These are phyloP conservation scores for Liquidambar formosana DNA, from an alignment of 164 flowering plant genomes.

Conservation along the genomic window DNA sequence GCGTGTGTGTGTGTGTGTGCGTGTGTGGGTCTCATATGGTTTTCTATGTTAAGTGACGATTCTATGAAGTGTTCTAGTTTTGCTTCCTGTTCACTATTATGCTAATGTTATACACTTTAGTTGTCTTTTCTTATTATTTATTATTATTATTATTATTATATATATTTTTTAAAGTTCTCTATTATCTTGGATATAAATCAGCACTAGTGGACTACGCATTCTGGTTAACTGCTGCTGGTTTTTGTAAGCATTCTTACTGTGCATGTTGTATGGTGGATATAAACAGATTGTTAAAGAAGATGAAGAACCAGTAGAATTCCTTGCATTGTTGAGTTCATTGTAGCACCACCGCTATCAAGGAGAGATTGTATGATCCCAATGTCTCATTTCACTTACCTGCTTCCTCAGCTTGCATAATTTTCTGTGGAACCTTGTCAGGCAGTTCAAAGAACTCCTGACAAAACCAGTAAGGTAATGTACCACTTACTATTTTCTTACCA, in stretches of 20 bases:
- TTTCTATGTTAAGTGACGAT: too few species aligned
- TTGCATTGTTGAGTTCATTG: constrained; percentile 32
- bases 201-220: neutral
- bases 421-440: neutral
- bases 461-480: constrained; percentile 19
- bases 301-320: constrained; percentile 51
- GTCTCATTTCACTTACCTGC: neutral
- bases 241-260: neutral
- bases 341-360: constrained; percentile 10
- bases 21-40: too few species aligned
- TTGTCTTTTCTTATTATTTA: neutral
- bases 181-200: neutral
- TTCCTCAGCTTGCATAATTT: constrained; percentile 4
- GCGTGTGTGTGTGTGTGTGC: too few species aligned
- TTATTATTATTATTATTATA: too few species aligned
- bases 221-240: neutral
- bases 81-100: too few species aligned
- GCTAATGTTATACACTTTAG: too few species aligned
- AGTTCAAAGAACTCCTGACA: neutral
- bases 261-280: constrained; percentile 10
- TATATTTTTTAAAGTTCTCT: too few species aligned
- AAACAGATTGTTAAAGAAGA: constrained; percentile 48
- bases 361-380: neutral
- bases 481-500: too few species aligned
- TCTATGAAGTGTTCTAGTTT: too few species aligned